phyloP scores from a whole-genome alignment of 2,329 filamentous ascomycete genomes.

The Chrysosporium keratinophilum region DNA sequence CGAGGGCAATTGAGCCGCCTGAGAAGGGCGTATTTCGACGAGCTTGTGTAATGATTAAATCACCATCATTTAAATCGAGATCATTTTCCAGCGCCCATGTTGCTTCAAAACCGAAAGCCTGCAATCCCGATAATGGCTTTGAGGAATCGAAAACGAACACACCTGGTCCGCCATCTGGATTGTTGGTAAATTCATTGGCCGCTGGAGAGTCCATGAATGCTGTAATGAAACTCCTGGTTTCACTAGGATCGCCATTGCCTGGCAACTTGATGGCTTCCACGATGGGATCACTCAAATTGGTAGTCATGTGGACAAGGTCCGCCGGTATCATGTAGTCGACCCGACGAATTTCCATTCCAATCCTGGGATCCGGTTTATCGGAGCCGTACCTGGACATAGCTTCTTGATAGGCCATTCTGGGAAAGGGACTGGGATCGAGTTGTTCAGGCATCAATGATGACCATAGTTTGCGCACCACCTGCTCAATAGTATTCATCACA shows the following conservation, averaged over 20 bases:
- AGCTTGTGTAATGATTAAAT: slow-evolving; percentile 72
- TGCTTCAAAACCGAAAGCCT: slow-evolving; percentile 64
- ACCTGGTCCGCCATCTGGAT: slow-evolving; percentile 67
- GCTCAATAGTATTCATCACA: slow-evolving; percentile 52
- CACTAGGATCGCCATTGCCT: slow-evolving; percentile 38
- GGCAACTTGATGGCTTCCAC: slow-evolving; percentile 65
- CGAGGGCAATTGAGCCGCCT: slow-evolving; percentile 64
- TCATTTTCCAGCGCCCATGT: slow-evolving; percentile 47
- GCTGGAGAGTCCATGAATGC: slow-evolving; percentile 60
- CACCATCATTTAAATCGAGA: slow-evolving; percentile 55
- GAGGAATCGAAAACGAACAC: slow-evolving; percentile 64
- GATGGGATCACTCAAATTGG: slow-evolving; percentile 54
- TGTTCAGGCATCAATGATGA: slow-evolving; percentile 37
- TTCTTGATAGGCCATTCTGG: slow-evolving; percentile 57
- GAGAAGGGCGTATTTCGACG: slow-evolving; percentile 54
- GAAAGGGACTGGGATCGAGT: slow-evolving; percentile 41
- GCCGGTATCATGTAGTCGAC: slow-evolving; percentile 54
- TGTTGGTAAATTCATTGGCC: slow-evolving; percentile 50
- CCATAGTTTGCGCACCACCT: slow-evolving; percentile 49
- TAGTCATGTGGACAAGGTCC: slow-evolving; percentile 65
- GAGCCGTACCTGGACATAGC: slow-evolving; percentile 73
- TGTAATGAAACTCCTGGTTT: slow-evolving; percentile 52
- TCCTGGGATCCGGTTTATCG: slow-evolving; percentile 85
- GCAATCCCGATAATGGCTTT: slow-evolving; percentile 65
- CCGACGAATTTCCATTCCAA: slow-evolving; percentile 55